Percentiles rank a stretch among this genome's conserved stretches.
These are phyloP conservation scores for Moricandia moricandioides DNA, from an alignment of 345 rosid genomes.

Conservation along the genomic window DNA sequence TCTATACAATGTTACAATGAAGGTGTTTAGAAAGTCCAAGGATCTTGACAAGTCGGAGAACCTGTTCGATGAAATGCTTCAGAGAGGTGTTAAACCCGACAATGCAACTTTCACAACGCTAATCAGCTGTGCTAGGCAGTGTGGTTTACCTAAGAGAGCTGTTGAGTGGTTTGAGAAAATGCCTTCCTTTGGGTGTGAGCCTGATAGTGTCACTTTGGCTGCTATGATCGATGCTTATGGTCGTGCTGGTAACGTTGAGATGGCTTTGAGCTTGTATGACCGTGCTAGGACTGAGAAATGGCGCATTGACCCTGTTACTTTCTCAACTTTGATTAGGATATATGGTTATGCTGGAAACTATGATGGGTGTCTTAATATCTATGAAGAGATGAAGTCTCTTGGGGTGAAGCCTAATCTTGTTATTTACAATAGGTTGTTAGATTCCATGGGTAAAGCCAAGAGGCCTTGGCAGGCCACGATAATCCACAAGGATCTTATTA, in stretches of 20 bases:
- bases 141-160: slow-evolving; percentile 55
- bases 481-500: slow-evolving; percentile 64
- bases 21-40: slow-evolving; percentile 64
- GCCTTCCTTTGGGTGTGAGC: slow-evolving; percentile 56
- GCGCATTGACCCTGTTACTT: slow-evolving; percentile 61
- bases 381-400: slow-evolving; percentile 87
- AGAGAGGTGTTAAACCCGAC: slow-evolving; percentile 65
- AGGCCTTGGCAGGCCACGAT: slow-evolving; percentile 92
- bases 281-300: slow-evolving; percentile 86
- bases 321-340: slow-evolving; percentile 72
- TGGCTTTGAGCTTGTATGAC: slow-evolving; percentile 84
- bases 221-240: slow-evolving; percentile 88
- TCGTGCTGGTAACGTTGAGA: slow-evolving; percentile 63
- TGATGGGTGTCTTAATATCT: slow-evolving; percentile 92
- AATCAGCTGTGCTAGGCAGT: slow-evolving; percentile 70
- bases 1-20: slow-evolving; percentile 76
- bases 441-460: slow-evolving; percentile 90
- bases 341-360: slow-evolving; percentile 59
- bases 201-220: slow-evolving; percentile 63
- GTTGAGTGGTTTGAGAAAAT: slow-evolving; percentile 94
- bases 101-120: slow-evolving; percentile 71
- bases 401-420: slow-evolving; percentile 69
- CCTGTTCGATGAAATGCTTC: slow-evolving; percentile 74
- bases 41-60: slow-evolving; percentile 62
- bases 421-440: slow-evolving; percentile 67